Conservation (phyloP, 371 early-diverging fungal genomes). For the Lichtheimia ramosa region DNA sequence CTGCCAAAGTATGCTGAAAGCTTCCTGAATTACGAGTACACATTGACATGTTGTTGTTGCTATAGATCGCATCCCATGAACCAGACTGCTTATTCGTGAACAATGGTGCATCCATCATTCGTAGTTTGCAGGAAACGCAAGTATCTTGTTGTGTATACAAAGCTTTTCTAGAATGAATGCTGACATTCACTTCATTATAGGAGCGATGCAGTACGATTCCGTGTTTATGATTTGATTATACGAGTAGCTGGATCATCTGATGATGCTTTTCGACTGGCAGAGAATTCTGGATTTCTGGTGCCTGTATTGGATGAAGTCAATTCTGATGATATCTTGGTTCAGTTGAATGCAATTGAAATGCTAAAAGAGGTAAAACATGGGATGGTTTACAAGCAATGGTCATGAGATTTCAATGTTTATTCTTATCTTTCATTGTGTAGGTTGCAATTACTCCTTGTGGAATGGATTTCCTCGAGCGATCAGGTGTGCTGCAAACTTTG, state of each 20-base stretch:
- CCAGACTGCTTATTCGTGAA: slow-evolving; percentile 4
- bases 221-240: slow-evolving; percentile 50
- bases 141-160: background rate
- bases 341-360: slow-evolving; percentile 53
- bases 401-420: background rate
- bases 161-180: background rate
- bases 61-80: slow-evolving; percentile 1
- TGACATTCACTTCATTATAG: slow-evolving; percentile 15
- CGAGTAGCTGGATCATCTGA: slow-evolving; percentile 39
- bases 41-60: slow-evolving; percentile 8
- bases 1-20: slow-evolving; percentile 22
- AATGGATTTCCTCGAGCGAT: slow-evolving; percentile 33
- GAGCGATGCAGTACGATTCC: slow-evolving; percentile 44
- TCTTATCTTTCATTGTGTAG: slow-evolving; percentile 8
- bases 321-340: slow-evolving; percentile 43
- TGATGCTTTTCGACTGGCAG: slow-evolving; percentile 36
- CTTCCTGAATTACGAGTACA: background rate
- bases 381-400: background rate
- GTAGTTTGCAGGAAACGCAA: slow-evolving; percentile 26
- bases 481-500: slow-evolving; percentile 29
- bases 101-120: slow-evolving; percentile 8
- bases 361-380: slow-evolving; percentile 34
- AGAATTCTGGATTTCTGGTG: slow-evolving; percentile 31
- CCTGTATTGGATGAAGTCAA: slow-evolving; percentile 29
- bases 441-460: slow-evolving; percentile 33